Conservation (phyloP, 768 basidiomycete genomes). For the Trametes punicea region DNA sequence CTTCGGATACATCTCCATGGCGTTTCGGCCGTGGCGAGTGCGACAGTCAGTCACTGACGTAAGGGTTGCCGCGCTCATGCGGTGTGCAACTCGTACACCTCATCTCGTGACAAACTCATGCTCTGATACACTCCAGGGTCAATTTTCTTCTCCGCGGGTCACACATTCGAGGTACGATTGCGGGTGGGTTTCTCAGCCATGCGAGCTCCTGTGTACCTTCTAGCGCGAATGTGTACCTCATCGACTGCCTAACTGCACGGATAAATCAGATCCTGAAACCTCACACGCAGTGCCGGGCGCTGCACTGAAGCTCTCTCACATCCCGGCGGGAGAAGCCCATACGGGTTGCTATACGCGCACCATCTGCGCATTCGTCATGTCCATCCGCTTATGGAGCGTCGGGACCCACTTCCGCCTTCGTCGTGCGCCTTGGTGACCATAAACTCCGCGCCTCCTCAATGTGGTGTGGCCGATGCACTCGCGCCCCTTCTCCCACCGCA, state of each 20-base stretch:
- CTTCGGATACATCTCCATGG: too few species aligned
- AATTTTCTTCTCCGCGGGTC: too few species aligned
- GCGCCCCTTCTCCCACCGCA: not conserved
- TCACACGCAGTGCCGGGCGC: not conserved
- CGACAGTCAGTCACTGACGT: not conserved
- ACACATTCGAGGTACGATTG: too few species aligned
- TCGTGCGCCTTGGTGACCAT: not conserved
- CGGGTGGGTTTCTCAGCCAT: too few species aligned
- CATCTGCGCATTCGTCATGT: constrained; percentile 2
- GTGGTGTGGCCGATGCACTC: not conserved
- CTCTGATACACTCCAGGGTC: too few species aligned
- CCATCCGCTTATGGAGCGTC: not conserved
- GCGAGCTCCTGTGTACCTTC: not conserved
- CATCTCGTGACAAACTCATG: too few species aligned
- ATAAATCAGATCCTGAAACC: not conserved
- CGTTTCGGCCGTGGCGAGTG: not conserved
- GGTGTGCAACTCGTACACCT: too few species aligned
- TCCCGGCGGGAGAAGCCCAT: not conserved
- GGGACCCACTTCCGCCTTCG: not conserved
- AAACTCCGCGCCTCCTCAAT: not conserved
- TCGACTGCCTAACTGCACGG: not conserved
- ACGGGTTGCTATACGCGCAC: not conserved
- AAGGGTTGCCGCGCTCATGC: too few species aligned
- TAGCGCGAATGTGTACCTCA: not conserved
- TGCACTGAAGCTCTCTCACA: not conserved